Base-by-base conservation (phyloP, 306 rosid species). In the Cucumis cinereus region DNA sequence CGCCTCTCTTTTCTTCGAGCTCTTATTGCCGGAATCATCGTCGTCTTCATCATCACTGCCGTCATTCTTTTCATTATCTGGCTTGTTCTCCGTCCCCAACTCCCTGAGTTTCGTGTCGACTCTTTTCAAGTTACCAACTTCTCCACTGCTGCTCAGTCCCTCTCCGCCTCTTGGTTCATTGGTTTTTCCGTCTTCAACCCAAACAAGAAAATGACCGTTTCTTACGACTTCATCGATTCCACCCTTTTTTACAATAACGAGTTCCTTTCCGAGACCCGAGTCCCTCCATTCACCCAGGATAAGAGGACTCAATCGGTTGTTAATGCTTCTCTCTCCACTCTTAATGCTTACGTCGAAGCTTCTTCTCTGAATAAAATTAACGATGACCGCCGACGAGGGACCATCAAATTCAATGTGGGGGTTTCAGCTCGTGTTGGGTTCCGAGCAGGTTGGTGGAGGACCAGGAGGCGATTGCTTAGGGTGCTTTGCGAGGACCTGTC, bases 61-160 rank as follows among this genome's bases (percentile, higher is more conserved):
- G 83, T 76, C 4, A 61, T 86, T 56, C 54, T 86, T 24, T 77
- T 94, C 72, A 57, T 90, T 57, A 62, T 90, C 2, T 90, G 96
- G 97, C 96, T 94, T 59, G 87, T 94, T 77, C 86, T 94, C 26
- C 97, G 96, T 47, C 99, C 99, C 30, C 87, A 83, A 4, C 78
- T 87, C 82, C 99, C 97, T 0, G 77, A 84, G 35, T 83, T 88
- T 83, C 82, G 70, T 0, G 22, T 94, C 80, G 86, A 85, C 26
- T 53, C 95, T 0, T 49, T 90, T 61, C 79, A 93, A 0, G 36
- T 94, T 49, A 0, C 89, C 47, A 79, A 83, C 68, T 83, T 94
- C 82, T 79, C 95, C 30, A 19, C 86, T 36, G 12, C 83, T 5
- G 0, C 84, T 62, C 81, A 84, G 73, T 54, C 91, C 57, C 0